Evolutionary conservation across 202 grass and related monocot species (phyloP), one percentile per base, ranked within the genome.

Genomic region (Schoenoplectus triqueter): DNA sequence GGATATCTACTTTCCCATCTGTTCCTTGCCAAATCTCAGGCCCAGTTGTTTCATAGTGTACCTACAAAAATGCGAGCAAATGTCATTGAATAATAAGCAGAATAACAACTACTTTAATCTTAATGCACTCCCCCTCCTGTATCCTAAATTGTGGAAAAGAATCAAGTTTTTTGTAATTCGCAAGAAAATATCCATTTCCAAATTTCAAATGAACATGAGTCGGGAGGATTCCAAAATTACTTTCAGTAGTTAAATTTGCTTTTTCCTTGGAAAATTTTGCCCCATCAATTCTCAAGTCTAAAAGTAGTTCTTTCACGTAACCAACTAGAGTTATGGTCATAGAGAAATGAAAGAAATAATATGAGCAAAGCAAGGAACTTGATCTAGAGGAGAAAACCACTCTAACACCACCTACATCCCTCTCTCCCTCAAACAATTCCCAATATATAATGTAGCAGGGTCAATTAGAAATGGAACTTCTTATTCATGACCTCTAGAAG

Each of bases 31-130:
- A 89, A 13, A 89, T 81, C 82, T 89, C 87, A 0, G 87, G 87
- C 11, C 87, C 87, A 57, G 87, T 89, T 59, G 87, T 89, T 67
- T 89, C 82, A 75, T 89, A 89, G 44, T 89, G 87, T 65, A 85
- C 40, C 87, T 89, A 55, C 31, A 31, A 31, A 7, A 73, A 83
- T 39, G 15, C 15, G 6, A 73, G 2, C 18, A 75, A 66, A 31
- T 39, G 42, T 17, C 31, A 78, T 78, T 15, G 6, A 59, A 78
- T 42, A 1, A 78, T 55, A 40, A 57, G 52, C 18, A 57, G 11
- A 14, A 17, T 41, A 78, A 61, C 19, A 18, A 76, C 3, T 61
- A 17, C 21, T 8, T 60, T 31, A 21, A 56, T 17, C 51, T 56
- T 44, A 77, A 40, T n/a, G 40, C 3, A 5, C 11, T 1, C 3